Evolutionary conservation across 768 basidiomycete species (phyloP), one percentile per base, ranked within the genome.

Genomic region (Pholiota molesta): DNA sequence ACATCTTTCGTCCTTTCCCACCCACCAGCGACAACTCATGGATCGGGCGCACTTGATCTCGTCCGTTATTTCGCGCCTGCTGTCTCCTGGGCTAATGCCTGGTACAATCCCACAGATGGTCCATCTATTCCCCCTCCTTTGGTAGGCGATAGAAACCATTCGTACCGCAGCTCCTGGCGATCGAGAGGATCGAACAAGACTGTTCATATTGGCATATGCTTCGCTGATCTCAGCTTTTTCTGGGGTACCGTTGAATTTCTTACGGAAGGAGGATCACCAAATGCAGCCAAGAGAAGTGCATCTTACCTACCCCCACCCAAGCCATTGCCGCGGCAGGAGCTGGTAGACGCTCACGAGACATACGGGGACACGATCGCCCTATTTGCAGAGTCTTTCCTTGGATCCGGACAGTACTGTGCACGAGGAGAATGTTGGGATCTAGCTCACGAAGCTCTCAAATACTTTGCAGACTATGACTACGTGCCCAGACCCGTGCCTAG

Each of bases 381-480:
- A 23, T 86, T 78, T 65, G 85, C 82, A 17, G 79, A 81, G 66
- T 69, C 73, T 28, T 85, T 79, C 63, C 74, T 75, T 40, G 78
- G 71, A 3, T 71, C 77, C 1, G 80, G 81, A 5, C 64, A 73
- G 59, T 79, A 75, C 55, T 80, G 84, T 59, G 83, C 74, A n/a
- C 78, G 79, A 26, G 83, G 83, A 39, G 83, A 84, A 65, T 85
- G 84, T 69, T 86, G 85, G 85, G 83, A 85, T 72, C 68, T 87
- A 33, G 84, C 85, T 16, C 73, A 75, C 64, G 79, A 84, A 71
- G 83, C 76, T 29, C 73, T 87, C 59, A 75, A 77, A 57, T 74
- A 77, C 51, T 78, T 81, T 64, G 68, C 74, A 4, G 71, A 76
- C 19, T 77, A 72, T 66, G 77, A 79, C 54, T 79, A 79, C 61